Base-by-base conservation (phyloP, 371 early-diverging fungal species). In the Apophysomyces variabilis region DNA sequence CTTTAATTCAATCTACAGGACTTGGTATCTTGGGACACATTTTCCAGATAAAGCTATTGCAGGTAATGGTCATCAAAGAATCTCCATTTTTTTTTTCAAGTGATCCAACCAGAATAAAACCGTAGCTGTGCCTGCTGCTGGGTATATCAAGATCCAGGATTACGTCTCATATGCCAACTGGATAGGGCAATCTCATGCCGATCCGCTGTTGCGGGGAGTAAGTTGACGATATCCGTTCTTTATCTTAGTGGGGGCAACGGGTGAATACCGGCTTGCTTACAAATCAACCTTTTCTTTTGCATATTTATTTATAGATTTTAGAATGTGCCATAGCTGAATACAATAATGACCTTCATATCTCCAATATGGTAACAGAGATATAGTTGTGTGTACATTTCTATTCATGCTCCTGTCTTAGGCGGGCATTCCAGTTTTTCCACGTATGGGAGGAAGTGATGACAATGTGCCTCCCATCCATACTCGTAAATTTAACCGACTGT, bases 391-490 rank as follows among this genome's bases (percentile, higher is more conserved):
- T 38, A 26, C 50, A 50, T 38, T 11, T 44, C 9, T 32, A 39
- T 7, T 36, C 41, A 43, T 45, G 47, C 38, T 11, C 7, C 38
- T 44, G 56, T 37, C 35, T 8, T 66, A 89, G 90, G 84, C 73
- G 7, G 85, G 87, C 1, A 69, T 92, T 7, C 84, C 89, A 5
- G 78, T 89, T 18, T 62, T 90, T 36, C 85, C 86, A 9, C 73
- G 90, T 12, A 71, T 75, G 12, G 92, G 92, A 0, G 73, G 82
- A 38, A 75, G 76, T 16, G 92, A 92, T 63, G 86, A 89, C 61
- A 90, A 90, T 68, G 92, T 92, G 1, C 90, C 92, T 1, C 90
- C 92, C 1, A 67, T 89, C 54, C 87, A 90, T 66, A 84, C 87
- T 0, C 67, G 90, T 3, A 85, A 85, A 58, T 73, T 88, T 57